Evolutionary conservation across 129 eudicot genomes (phyloP).

Genomic region (Tagetes erecta): DNA sequence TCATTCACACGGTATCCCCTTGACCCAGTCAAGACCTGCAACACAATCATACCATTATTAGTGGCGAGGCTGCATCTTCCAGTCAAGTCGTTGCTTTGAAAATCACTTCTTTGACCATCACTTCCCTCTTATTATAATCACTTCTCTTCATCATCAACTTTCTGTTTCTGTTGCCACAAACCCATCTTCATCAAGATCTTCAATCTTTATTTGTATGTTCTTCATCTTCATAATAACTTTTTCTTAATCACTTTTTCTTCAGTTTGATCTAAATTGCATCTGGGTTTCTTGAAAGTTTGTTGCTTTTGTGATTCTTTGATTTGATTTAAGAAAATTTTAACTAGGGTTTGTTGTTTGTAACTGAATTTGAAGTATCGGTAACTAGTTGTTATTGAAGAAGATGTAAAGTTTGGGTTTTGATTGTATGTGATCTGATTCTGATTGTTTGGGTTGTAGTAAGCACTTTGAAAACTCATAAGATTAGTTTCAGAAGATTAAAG

Average conservation of each 20-base stretch:
- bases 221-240: neutral
- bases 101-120: conserved; percentile 13
- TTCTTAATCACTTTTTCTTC: neutral
- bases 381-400: neutral
- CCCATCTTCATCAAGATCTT: conserved; percentile 13
- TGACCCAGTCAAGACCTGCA: too few relatives aligned
- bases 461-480: neutral
- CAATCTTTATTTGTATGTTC: conserved; percentile 24
- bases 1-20: too few relatives aligned
- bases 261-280: neutral
- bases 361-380: conserved; percentile 4
- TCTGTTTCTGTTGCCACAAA: conserved; percentile 1
- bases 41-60: too few relatives aligned
- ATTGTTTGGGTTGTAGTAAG: conserved; percentile 6
- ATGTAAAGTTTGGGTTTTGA: conserved; percentile 1
- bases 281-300: neutral
- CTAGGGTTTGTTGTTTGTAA: conserved; percentile 14
- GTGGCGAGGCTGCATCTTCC: too few relatives aligned
- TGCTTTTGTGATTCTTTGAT: conserved; percentile 3
- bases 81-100: neutral
- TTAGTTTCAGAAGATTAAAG: too few relatives aligned
- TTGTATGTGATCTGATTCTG: neutral
- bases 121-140: neutral
- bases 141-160: neutral
- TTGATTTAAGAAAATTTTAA: conserved; percentile 1